Percentiles rank a stretch among this genome's conserved stretches.
Conservation (phyloP, 352 stramenopile genomes). For the Pythium utonaiense region DNA sequence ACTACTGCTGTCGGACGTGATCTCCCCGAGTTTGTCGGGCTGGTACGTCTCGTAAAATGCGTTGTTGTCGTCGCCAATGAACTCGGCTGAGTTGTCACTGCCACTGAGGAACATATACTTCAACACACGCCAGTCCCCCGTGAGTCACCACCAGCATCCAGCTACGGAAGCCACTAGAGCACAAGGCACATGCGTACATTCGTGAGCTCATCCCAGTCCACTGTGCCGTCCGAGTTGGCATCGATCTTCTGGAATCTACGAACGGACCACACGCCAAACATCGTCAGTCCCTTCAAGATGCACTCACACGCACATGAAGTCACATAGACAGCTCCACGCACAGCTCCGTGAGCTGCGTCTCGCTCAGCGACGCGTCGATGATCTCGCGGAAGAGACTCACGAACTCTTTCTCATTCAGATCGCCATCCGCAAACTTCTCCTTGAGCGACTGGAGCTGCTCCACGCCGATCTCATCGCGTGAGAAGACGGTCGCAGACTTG, state of each 20-base stretch:
- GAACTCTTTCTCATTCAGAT: slow-evolving; percentile 84
- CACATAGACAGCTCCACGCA: slow-evolving; percentile 27
- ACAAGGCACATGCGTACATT: slow-evolving; percentile 61
- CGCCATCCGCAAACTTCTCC: slow-evolving; percentile 78
- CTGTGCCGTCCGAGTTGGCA: slow-evolving; percentile 79
- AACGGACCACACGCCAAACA: background rate
- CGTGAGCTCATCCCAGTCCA: slow-evolving; percentile 90
- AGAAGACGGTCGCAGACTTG: slow-evolving; percentile 63
- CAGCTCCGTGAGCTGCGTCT: slow-evolving; percentile 78
- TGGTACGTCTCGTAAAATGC: slow-evolving; percentile 62
- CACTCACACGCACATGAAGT: too few relatives aligned
- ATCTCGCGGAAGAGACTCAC: slow-evolving; percentile 82
- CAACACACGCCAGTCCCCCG: too few relatives aligned
- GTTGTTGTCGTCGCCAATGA: slow-evolving; percentile 60
- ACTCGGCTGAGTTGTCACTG: slow-evolving; percentile 56
- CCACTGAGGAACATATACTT: slow-evolving; percentile 86
- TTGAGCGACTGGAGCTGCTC: slow-evolving; percentile 82
- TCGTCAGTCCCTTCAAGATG: background rate
- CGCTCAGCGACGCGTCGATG: slow-evolving; percentile 68
- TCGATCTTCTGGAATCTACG: slow-evolving; percentile 86
- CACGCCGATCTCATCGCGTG: slow-evolving; percentile 75
- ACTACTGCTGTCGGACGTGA: slow-evolving; percentile 2
- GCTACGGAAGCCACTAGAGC: too few relatives aligned
- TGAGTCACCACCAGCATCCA: too few relatives aligned
- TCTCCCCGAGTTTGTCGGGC: slow-evolving; percentile 45